Percentiles rank a stretch among this genome's conserved stretches.
Conservation (phyloP, 2,329 filamentous ascomycete genomes). For the Pyricularia sp. region DNA sequence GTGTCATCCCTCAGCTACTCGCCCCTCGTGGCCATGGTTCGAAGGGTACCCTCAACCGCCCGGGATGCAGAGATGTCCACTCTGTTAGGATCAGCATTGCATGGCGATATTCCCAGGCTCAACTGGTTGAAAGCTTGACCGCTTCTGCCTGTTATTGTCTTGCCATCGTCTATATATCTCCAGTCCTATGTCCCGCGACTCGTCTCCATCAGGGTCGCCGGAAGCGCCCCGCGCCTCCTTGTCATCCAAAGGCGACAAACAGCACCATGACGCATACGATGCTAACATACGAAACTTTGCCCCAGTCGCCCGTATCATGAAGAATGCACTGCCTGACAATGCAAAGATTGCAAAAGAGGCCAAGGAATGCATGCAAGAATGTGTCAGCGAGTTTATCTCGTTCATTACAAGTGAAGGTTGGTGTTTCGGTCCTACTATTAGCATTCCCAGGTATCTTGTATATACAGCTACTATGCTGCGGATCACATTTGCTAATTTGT, state of each 20-base stretch:
- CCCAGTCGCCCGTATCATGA: slow-evolving; percentile 99
- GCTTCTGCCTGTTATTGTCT: slow-evolving; percentile 18
- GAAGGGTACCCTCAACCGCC: slow-evolving; percentile 2
- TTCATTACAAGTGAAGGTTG: slow-evolving; percentile 98
- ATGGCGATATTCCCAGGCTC: neutral
- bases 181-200: slow-evolving; percentile 49
- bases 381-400: slow-evolving; percentile 98
- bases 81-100: slow-evolving; percentile 16
- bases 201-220: slow-evolving; percentile 37
- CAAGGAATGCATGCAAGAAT: slow-evolving; percentile 99
- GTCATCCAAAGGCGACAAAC: slow-evolving; percentile 34
- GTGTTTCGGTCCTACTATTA: slow-evolving; percentile 21
- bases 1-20: neutral
- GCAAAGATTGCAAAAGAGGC: slow-evolving; percentile 99
- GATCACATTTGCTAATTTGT: slow-evolving; percentile 14
- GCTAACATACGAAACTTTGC: slow-evolving; percentile 93
- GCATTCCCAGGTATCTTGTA: neutral
- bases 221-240: slow-evolving; percentile 32
- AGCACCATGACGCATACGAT: slow-evolving; percentile 48
- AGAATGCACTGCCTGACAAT: slow-evolving; percentile 92
- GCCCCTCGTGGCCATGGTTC: slow-evolving; percentile 19
- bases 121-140: neutral
- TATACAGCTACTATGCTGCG: neutral
- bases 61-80: neutral
- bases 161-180: slow-evolving; percentile 14